Percentiles rank a stretch among this genome's conserved stretches.
Conservation (phyloP, 2,329 filamentous ascomycete species). For the Aspergillus viridinutans region DNA sequence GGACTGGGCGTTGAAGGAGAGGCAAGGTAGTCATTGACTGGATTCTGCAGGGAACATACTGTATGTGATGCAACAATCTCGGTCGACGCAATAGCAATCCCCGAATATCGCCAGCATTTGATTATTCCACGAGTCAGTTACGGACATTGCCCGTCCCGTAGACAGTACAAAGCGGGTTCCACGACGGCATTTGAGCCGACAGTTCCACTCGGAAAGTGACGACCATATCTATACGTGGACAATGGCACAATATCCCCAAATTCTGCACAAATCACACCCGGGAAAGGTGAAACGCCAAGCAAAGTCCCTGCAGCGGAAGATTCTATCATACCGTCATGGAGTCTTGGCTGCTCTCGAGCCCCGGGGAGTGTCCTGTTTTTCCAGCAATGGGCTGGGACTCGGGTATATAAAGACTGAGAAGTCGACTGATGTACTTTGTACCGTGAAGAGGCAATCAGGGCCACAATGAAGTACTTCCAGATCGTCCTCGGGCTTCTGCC, state of each 20-base stretch:
- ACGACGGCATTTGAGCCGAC: neutral
- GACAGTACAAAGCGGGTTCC: neutral
- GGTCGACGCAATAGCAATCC: too few species aligned
- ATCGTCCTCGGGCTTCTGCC: neutral
- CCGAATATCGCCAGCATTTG: too few species aligned
- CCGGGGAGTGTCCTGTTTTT: neutral
- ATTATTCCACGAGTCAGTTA: too few species aligned
- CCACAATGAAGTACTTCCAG: slow-evolving; percentile 1
- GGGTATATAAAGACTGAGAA: neutral
- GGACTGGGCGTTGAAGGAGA: slow-evolving; percentile 24
- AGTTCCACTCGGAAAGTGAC: neutral
- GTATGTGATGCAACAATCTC: too few species aligned
- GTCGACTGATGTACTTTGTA: neutral
- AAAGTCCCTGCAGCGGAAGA: neutral
- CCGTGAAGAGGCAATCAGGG: neutral
- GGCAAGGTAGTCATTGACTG: neutral
- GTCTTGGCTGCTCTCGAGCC: neutral
- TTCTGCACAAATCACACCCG: neutral
- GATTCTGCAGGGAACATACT: too few species aligned
- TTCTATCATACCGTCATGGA: neutral
- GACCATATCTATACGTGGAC: neutral
- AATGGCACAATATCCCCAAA: neutral
- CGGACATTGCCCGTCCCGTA: too few species aligned
- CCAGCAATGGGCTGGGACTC: neutral
- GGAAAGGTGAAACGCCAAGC: neutral